These are phyloP conservation scores for Angomonas deanei DNA, from an alignment of 208 protist species.

Conservation along the genomic window DNA sequence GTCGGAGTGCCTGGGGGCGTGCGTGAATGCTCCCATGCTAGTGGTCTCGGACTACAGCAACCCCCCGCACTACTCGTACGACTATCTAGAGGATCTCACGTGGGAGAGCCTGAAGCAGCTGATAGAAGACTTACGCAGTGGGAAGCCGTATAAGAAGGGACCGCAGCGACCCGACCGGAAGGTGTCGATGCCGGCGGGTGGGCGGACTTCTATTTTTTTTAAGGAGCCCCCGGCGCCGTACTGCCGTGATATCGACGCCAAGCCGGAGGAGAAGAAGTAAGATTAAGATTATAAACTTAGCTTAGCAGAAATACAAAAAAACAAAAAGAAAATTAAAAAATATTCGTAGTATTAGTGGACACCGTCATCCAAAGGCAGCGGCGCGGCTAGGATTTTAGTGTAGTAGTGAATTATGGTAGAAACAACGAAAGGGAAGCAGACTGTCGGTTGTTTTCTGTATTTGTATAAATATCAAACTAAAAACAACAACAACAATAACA, in stretches of 20 bases:
- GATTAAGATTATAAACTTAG: not conserved
- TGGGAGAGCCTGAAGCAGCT: constrained; percentile 80
- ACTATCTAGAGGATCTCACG: constrained; percentile 88
- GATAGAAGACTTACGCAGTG: constrained; percentile 69
- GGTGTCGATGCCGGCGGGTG: constrained; percentile 69
- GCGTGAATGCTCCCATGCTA: constrained; percentile 92
- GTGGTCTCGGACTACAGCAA: constrained; percentile 90
- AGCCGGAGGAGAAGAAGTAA: constrained; percentile 45
- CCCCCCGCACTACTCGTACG: constrained; percentile 84
- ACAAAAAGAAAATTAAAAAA: constrained; percentile 5
- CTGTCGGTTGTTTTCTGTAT: no score
- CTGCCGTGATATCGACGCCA: constrained; percentile 80
- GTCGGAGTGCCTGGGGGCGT: constrained; percentile 94
- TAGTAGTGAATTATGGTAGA: no score
- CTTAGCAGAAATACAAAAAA: constrained; percentile 8
- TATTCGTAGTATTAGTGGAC: not conserved
- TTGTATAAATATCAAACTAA: no score
- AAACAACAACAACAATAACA: no score
- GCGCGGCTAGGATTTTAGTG: no score
- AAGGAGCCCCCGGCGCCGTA: constrained; percentile 80
- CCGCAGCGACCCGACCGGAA: constrained; percentile 63
- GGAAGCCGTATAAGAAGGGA: constrained; percentile 72
- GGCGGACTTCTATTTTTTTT: constrained; percentile 80
- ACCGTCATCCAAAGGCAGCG: no score
- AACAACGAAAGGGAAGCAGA: no score